phyloP scores from a whole-genome alignment of 768 basidiomycete genomes.

The Lyophyllum atratum region DNA sequence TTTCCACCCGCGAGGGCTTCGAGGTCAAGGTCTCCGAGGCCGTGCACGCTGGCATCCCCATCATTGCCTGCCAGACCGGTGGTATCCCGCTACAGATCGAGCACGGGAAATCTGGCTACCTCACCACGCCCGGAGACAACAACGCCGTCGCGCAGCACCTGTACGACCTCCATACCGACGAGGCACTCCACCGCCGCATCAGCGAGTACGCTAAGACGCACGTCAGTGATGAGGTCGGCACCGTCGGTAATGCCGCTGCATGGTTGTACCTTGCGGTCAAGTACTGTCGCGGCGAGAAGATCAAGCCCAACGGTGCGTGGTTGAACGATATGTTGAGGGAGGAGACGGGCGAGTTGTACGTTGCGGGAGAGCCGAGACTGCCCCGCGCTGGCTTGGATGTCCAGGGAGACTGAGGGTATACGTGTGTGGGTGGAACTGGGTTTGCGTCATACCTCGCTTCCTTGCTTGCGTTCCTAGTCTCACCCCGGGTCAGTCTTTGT shows the following conservation, averaged over 20 bases:
- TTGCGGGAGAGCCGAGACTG: slow-evolving; percentile 66
- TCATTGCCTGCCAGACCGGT: slow-evolving; percentile 83
- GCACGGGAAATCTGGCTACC: slow-evolving; percentile 85
- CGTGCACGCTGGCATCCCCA: slow-evolving; percentile 86
- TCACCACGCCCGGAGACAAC: slow-evolving; percentile 79
- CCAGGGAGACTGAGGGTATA: slow-evolving; percentile 40
- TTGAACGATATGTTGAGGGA: slow-evolving; percentile 78
- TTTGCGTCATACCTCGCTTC: not conserved
- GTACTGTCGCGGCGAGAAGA: slow-evolving; percentile 74
- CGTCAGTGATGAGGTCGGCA: slow-evolving; percentile 83
- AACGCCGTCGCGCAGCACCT: slow-evolving; percentile 74
- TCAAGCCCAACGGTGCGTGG: slow-evolving; percentile 83
- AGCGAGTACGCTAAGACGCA: slow-evolving; percentile 71
- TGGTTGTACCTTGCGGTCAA: slow-evolving; percentile 75
- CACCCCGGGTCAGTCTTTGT: not conserved
- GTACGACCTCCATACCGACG: slow-evolving; percentile 76
- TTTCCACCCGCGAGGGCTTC: slow-evolving; percentile 93
- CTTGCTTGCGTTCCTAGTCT: not conserved
- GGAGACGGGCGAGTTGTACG: slow-evolving; percentile 75
- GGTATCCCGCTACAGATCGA: slow-evolving; percentile 93
- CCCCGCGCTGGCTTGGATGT: slow-evolving; percentile 64
- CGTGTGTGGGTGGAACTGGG: not conserved
- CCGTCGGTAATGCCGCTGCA: slow-evolving; percentile 75
- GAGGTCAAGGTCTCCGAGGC: slow-evolving; percentile 97
- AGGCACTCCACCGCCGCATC: slow-evolving; percentile 62